Conservation (phyloP, 371 early-diverging fungal genomes). For the Chytridium lagenaria region DNA sequence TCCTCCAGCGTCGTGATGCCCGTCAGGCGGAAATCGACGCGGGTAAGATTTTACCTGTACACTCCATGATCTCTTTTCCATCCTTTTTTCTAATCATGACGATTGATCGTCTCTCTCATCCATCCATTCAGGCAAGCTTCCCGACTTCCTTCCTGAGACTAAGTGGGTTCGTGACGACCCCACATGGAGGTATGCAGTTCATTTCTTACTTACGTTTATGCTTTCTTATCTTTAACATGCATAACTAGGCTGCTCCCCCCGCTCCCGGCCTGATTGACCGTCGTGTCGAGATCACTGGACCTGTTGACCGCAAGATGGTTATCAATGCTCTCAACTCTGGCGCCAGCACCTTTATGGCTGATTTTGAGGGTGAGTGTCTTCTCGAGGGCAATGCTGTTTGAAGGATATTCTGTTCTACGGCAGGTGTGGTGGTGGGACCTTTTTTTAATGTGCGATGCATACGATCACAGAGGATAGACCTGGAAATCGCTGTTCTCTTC, state of each 20-base stretch:
- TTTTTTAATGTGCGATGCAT: too few species aligned
- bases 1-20: constrained; percentile 71
- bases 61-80: background rate
- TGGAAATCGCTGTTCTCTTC: too few species aligned
- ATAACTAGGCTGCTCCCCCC: constrained; percentile 74
- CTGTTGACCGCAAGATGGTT: constrained; percentile 98
- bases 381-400: background rate
- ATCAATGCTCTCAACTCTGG: constrained; percentile 96
- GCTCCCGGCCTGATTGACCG: constrained; percentile 92
- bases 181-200: constrained; percentile 65
- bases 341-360: constrained; percentile 94
- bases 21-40: constrained; percentile 81
- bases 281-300: constrained; percentile 96
- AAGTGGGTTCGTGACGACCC: constrained; percentile 85
- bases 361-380: constrained; percentile 80
- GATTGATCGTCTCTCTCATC: too few species aligned
- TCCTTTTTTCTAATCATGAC: background rate
- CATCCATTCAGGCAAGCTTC: constrained; percentile 55
- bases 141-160: constrained; percentile 92
- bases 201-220: background rate
- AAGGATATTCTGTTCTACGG: background rate
- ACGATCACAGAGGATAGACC: too few species aligned
- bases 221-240: background rate
- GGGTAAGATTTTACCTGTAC: too few species aligned
- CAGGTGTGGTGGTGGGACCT: too few species aligned